phyloP scores from a whole-genome alignment of 495 filamentous ascomycete genomes.

The Elasticomyces elasticus region DNA sequence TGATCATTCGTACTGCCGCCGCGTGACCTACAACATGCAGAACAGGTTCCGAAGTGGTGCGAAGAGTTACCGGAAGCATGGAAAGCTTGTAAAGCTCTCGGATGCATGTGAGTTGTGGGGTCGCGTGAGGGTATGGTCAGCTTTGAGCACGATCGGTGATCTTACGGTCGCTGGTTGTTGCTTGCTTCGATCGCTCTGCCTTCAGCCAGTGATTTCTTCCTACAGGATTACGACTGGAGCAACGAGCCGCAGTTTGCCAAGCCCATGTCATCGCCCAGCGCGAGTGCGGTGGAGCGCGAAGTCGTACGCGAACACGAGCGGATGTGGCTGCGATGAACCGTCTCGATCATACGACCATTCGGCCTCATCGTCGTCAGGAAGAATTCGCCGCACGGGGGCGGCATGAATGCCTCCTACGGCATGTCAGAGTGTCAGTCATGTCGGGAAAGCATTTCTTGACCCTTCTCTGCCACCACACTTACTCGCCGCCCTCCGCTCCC shows the following conservation, averaged over 20 bases:
- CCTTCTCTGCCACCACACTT: background rate
- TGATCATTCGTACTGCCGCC: background rate
- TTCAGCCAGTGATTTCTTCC: background rate
- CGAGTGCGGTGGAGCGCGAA: background rate
- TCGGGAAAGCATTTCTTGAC: background rate
- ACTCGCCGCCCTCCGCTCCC: background rate
- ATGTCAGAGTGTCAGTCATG: background rate
- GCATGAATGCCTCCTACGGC: background rate
- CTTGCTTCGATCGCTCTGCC: background rate
- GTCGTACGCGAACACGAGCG: background rate
- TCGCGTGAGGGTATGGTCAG: background rate
- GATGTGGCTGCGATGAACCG: background rate
- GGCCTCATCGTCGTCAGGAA: background rate
- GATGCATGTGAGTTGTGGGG: background rate
- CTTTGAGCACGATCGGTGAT: too few relatives aligned
- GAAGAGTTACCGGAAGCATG: background rate
- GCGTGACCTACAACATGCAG: background rate
- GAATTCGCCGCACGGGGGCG: background rate
- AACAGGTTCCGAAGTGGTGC: background rate
- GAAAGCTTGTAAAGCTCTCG: background rate
- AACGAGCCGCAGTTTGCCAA: too few relatives aligned
- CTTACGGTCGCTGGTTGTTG: background rate
- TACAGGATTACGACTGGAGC: background rate
- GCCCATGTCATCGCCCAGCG: background rate
- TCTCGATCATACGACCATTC: background rate